A percentile compares a stretch with the other conserved stretches of the same genome.
These are phyloP conservation scores for Amoebophrya sp. DNA, from an alignment of 169 alveolate genomes.

Conservation along the genomic window DNA sequence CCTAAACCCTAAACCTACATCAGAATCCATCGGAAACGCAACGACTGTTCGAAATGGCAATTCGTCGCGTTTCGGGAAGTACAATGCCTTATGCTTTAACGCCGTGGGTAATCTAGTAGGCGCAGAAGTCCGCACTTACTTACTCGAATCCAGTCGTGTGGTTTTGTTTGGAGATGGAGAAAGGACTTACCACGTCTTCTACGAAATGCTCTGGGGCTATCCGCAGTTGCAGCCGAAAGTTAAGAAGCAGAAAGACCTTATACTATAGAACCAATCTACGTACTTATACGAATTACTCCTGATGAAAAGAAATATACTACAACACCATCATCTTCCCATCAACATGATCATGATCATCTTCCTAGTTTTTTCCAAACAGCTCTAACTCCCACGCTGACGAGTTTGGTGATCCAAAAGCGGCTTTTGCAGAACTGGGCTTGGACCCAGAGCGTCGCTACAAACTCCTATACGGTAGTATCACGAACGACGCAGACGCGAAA, in stretches of 20 bases:
- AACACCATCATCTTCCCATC: too few species aligned
- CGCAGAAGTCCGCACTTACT: not conserved
- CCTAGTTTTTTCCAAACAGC: too few species aligned
- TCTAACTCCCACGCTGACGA: too few species aligned
- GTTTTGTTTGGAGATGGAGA: not conserved
- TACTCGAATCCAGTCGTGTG: not conserved
- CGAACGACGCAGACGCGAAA: not conserved
- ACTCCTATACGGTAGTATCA: not conserved
- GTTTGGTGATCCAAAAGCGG: too few species aligned
- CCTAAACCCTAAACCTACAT: not conserved
- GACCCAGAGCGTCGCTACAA: not conserved
- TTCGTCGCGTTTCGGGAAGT: slow-evolving; percentile 75
- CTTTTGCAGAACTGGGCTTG: not conserved
- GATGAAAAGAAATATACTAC: too few species aligned
- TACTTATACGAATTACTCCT: too few species aligned
- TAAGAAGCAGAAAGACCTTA: too few species aligned
- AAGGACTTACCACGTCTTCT: slow-evolving; percentile 84
- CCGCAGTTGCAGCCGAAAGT: not conserved
- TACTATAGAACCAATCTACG: too few species aligned
- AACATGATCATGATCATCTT: too few species aligned
- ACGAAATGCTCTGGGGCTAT: slow-evolving; percentile 71
- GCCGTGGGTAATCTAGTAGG: not conserved
- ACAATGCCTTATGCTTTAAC: slow-evolving; percentile 45
- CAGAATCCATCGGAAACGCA: slow-evolving; percentile 60
- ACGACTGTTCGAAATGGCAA: slow-evolving; percentile 69